Evolutionary conservation across 495 filamentous ascomycete genomes (phyloP).

Genomic region (Pyronema domesticum): DNA sequence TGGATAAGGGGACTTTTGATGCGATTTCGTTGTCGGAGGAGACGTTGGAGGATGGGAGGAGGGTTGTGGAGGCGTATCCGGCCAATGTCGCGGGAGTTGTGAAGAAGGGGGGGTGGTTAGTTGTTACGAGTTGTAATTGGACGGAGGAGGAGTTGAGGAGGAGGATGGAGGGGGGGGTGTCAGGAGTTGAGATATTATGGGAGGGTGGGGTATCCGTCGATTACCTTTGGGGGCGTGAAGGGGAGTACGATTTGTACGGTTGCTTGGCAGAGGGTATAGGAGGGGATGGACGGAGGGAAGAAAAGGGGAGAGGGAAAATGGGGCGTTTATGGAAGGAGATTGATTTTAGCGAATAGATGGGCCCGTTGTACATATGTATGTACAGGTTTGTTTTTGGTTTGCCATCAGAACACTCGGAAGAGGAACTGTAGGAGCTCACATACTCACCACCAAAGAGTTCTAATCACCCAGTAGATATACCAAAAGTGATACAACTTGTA

Average conservation of each 20-base stretch:
- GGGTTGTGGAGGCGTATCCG: conserved; percentile 57
- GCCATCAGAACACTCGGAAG: too few relatives aligned
- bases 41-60: conserved; percentile 32
- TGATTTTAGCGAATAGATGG: too few relatives aligned
- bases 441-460: too few relatives aligned
- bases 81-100: conserved; percentile 46
- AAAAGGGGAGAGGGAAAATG: too few relatives aligned
- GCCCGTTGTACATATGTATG: too few relatives aligned
- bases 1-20: conserved; percentile 97
- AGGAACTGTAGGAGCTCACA: too few relatives aligned
- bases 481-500: too few relatives aligned
- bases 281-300: too few relatives aligned
- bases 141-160: conserved; percentile 65
- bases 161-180: conserved; percentile 22
- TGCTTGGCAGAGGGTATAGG: conserved; percentile 42
- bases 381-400: too few relatives aligned
- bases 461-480: too few relatives aligned
- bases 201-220: conserved; percentile 60
- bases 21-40: conserved; percentile 61
- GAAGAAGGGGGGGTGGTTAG: conserved; percentile 48
- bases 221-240: conserved; percentile 70
- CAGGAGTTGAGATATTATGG: conserved; percentile 37
- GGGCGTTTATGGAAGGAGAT: too few relatives aligned
- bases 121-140: conserved; percentile 96
- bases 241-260: conserved; percentile 72